Evolutionary conservation across 2,329 filamentous ascomycete genomes (phyloP).

Genomic region (Paradendryphiella salina): DNA sequence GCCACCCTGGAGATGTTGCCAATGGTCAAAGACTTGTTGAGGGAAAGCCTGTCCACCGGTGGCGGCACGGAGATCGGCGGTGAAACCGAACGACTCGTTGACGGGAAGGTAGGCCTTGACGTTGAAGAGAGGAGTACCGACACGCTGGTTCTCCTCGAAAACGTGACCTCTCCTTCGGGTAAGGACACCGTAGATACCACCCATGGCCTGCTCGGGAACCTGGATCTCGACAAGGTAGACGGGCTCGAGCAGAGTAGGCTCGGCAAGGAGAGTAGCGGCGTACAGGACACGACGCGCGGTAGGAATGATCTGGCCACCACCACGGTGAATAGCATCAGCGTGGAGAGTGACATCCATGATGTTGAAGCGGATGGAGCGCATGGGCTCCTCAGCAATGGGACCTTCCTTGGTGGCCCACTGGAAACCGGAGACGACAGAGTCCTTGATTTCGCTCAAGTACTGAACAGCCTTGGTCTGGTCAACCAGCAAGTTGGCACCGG

Average conservation of each 20-base stretch:
- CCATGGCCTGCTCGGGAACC: slow-evolving; percentile 98
- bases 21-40: slow-evolving; percentile 98
- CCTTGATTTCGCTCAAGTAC: slow-evolving; percentile 99
- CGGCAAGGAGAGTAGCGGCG: slow-evolving; percentile 85
- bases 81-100: slow-evolving; percentile 99
- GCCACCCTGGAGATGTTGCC: slow-evolving; percentile 93
- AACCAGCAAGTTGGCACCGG: slow-evolving; percentile 95
- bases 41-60: slow-evolving; percentile 99
- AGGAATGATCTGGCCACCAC: slow-evolving; percentile 98
- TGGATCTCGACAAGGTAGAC: slow-evolving; percentile 99
- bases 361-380: slow-evolving; percentile 98
- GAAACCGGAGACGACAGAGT: slow-evolving; percentile 99
- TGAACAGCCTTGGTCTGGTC: slow-evolving; percentile 99
- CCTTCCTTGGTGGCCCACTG: slow-evolving; percentile 99
- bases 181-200: slow-evolving; percentile 99
- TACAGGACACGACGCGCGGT: slow-evolving; percentile 97
- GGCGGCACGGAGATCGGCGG: slow-evolving; percentile 88
- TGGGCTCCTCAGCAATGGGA: slow-evolving; percentile 96
- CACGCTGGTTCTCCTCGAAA: slow-evolving; percentile 96
- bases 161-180: slow-evolving; percentile 98
- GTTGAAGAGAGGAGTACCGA: slow-evolving; percentile 98
- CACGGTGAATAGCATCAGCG: slow-evolving; percentile 99
- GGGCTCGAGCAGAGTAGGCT: slow-evolving; percentile 91
- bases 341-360: slow-evolving; percentile 99
- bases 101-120: slow-evolving; percentile 97